Percentiles rank a stretch among this genome's conserved stretches.
These are phyloP conservation scores for Nicotiana tomentosiformis DNA, from an alignment of 257 asterid species.

Conservation along the genomic window DNA sequence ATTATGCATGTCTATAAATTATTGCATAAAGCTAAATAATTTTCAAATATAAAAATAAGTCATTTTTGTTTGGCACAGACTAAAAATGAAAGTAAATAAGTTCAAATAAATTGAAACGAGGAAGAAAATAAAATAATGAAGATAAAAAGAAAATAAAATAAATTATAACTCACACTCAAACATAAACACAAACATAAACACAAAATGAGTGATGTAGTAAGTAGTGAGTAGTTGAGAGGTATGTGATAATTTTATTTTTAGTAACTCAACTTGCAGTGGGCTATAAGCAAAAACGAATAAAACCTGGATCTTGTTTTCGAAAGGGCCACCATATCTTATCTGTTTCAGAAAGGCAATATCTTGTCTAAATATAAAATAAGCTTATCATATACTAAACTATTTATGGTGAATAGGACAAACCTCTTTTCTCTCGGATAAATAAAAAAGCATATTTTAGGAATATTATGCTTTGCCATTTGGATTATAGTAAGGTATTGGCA, in stretches of 20 bases:
- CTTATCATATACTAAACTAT: not conserved
- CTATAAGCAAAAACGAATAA: not conserved
- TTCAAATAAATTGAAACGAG: too few species aligned
- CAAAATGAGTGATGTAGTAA: not conserved
- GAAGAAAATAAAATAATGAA: too few species aligned
- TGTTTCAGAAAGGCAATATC: not conserved
- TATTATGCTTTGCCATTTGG: not conserved
- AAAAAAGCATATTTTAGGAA: not conserved
- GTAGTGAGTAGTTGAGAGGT: not conserved
- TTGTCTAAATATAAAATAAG: not conserved
- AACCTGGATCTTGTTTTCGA: not conserved
- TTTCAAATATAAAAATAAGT: too few species aligned
- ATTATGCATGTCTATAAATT: too few species aligned
- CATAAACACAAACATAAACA: not conserved
- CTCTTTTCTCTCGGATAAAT: not conserved
- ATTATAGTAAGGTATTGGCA: not conserved
- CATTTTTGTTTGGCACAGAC: too few species aligned
- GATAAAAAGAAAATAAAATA: not conserved
- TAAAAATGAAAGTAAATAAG: too few species aligned
- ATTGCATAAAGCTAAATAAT: too few species aligned
- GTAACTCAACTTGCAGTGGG: not conserved
- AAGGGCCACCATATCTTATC: constrained; percentile 6
- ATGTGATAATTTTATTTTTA: not conserved
- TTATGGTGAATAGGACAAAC: not conserved
- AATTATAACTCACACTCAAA: not conserved